Conservation (phyloP, 2,329 filamentous ascomycete species). For the Xylaria sp. region DNA sequence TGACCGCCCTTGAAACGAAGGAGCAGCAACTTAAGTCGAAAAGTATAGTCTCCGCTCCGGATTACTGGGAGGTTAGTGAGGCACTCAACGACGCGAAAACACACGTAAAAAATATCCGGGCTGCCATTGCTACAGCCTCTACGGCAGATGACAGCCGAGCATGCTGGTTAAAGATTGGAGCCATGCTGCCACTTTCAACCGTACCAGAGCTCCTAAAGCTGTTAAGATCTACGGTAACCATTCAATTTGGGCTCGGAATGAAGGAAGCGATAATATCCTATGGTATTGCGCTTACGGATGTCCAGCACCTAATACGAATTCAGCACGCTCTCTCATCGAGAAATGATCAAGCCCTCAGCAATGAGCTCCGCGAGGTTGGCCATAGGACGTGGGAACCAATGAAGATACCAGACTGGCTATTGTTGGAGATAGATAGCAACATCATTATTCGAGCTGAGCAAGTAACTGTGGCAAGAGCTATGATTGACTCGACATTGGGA, state of each 20-base stretch:
- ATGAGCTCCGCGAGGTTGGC: conserved; percentile 61
- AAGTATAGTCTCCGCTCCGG: neutral
- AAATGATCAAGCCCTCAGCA: conserved; percentile 48
- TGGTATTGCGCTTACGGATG: conserved; percentile 56
- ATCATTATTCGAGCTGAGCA: conserved; percentile 72
- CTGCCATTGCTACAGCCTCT: conserved; percentile 30
- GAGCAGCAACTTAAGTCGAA: neutral
- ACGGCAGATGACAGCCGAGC: conserved; percentile 38
- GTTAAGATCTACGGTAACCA: conserved; percentile 52
- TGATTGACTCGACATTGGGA: conserved; percentile 63
- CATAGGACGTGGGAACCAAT: conserved; percentile 68
- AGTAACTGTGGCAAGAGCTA: conserved; percentile 70
- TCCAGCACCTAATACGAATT: conserved; percentile 61
- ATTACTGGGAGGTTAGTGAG: neutral
- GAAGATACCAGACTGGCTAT: conserved; percentile 69
- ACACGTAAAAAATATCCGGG: neutral
- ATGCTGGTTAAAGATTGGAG: conserved; percentile 56
- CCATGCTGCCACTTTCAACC: conserved; percentile 60
- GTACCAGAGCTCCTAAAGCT: conserved; percentile 58
- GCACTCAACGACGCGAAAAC: conserved; percentile 12
- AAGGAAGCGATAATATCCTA: conserved; percentile 57
- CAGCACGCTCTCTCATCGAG: conserved; percentile 44
- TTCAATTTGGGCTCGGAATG: conserved; percentile 51
- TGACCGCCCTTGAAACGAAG: conserved; percentile 31
- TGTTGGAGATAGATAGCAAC: conserved; percentile 74